Conservation (phyloP, 441 rosid species). For the Erodium chrysanthum region DNA sequence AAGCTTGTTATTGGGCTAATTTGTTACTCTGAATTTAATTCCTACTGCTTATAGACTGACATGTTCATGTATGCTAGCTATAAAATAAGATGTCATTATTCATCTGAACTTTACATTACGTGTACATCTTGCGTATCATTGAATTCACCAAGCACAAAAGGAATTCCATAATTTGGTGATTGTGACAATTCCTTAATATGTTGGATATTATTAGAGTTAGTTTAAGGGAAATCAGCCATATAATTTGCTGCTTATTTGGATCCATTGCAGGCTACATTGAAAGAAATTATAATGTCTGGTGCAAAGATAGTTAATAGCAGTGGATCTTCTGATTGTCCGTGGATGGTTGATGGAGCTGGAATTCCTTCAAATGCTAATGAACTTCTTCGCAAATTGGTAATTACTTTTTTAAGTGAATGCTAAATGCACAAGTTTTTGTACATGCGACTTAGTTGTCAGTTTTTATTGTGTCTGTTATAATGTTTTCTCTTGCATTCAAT, state of each 20-base stretch:
- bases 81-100: not conserved
- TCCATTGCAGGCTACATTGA: slow-evolving; percentile 72
- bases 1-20: not conserved
- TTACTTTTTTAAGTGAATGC: not conserved
- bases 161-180: not conserved
- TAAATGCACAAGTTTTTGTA: not conserved
- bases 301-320: slow-evolving; percentile 34
- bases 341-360: slow-evolving; percentile 99
- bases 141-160: not conserved
- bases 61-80: not conserved
- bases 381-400: slow-evolving; percentile 78
- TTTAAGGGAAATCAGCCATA: not conserved
- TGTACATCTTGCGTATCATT: not conserved
- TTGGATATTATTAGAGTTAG: not conserved
- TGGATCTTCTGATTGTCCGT: slow-evolving; percentile 60
- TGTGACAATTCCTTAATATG: not conserved
- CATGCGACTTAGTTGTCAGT: not conserved
- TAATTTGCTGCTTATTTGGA: slow-evolving; percentile 10
- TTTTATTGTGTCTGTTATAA: not conserved
- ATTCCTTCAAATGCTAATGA: slow-evolving; percentile 79
- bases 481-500: not conserved
- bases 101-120: not conserved
- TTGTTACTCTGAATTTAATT: not conserved
- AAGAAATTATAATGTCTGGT: slow-evolving; percentile 70
- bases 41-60: not conserved